Conservation (phyloP, 352 stramenopile species). For the Thalassiosira hispida region DNA sequence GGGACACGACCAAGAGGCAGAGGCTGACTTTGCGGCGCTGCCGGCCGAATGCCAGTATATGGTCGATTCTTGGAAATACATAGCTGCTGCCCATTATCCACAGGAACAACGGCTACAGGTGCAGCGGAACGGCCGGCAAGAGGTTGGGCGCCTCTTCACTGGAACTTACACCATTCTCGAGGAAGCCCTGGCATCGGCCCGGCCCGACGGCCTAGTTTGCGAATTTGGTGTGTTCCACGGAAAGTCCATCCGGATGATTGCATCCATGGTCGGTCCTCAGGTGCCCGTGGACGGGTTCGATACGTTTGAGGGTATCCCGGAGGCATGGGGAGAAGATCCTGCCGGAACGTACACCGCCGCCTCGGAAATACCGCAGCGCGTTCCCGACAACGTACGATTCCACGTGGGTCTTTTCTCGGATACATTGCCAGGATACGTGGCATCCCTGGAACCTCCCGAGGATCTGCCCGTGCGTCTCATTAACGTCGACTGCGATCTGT, state of each 20-base stretch:
- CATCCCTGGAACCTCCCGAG: background rate
- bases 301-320: background rate
- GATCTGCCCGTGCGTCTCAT: slow-evolving; percentile 5
- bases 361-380: background rate
- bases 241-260: background rate
- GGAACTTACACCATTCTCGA: background rate
- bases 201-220: slow-evolving; percentile 1
- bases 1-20: background rate
- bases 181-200: background rate
- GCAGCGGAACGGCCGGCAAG: background rate
- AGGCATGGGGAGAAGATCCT: slow-evolving; percentile 3
- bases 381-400: slow-evolving; percentile 5
- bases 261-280: background rate
- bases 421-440: slow-evolving; percentile 2
- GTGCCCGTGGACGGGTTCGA: background rate
- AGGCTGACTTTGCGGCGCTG: background rate
- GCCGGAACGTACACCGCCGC: background rate
- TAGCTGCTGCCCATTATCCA: no score
- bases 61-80: slow-evolving; percentile 5
- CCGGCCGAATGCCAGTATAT: background rate
- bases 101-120: no score
- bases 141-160: background rate
- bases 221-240: slow-evolving; percentile 6
- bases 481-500: slow-evolving; percentile 1
- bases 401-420: slow-evolving; percentile 2